A percentile compares a stretch with the other conserved stretches of the same genome.
These are phyloP conservation scores for Excoecaria cochinchinensis DNA, from an alignment of 345 rosid species.

Conservation along the genomic window DNA sequence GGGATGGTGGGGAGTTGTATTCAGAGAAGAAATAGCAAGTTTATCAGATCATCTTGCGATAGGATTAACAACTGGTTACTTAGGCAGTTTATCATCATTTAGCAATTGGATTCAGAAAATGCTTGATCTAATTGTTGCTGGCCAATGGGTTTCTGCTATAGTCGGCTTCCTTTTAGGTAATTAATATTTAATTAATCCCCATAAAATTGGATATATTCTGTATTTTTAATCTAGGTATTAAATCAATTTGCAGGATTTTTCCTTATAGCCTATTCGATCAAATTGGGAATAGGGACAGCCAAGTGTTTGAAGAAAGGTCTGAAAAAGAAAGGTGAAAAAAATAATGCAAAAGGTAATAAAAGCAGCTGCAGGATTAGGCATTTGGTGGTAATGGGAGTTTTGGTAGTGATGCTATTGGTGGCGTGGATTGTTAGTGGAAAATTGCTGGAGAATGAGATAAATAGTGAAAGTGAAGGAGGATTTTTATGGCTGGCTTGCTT, in stretches of 20 bases:
- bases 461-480: constrained; percentile 42
- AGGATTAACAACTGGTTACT: constrained; percentile 80
- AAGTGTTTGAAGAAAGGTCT: constrained; percentile 65
- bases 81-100: constrained; percentile 90
- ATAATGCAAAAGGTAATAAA: constrained; percentile 10
- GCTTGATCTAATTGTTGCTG: constrained; percentile 73
- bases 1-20: constrained; percentile 95
- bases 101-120: constrained; percentile 97
- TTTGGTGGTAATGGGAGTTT: constrained; percentile 32
- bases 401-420: constrained; percentile 45
- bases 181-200: background rate
- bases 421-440: constrained; percentile 48
- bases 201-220: background rate
- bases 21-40: constrained; percentile 59
- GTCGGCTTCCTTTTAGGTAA: constrained; percentile 78
- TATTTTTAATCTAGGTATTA: background rate
- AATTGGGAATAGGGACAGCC: constrained; percentile 79
- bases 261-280: constrained; percentile 67
- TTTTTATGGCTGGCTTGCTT: constrained; percentile 80
- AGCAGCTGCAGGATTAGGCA: constrained; percentile 35
- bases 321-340: constrained; percentile 4
- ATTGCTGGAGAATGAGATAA: constrained; percentile 47
- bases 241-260: constrained; percentile 57
- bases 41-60: constrained; percentile 68
- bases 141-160: constrained; percentile 61